Conservation (phyloP, 352 stramenopile genomes). For the Phytopythium helicoides region DNA sequence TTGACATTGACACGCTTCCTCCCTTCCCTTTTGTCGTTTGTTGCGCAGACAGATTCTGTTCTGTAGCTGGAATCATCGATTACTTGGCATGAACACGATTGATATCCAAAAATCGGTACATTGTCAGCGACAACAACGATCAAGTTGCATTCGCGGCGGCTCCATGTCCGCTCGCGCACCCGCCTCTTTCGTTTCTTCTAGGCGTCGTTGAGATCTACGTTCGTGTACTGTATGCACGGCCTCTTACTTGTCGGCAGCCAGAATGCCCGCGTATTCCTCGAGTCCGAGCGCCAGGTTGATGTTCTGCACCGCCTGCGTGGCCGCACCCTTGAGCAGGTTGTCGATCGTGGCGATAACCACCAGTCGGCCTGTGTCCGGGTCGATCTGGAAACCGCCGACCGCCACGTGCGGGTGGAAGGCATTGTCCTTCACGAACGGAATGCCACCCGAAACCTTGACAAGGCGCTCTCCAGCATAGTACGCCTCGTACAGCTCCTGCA, state of each 20-base stretch:
- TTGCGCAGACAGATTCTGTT: no score
- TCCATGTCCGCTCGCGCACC: no score
- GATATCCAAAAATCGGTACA: no score
- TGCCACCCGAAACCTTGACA: conserved; percentile 68
- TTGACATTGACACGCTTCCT: no score
- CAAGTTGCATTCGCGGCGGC: no score
- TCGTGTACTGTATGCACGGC: no score
- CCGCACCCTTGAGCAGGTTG: conserved; percentile 93
- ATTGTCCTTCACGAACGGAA: conserved; percentile 82
- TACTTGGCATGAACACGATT: no score
- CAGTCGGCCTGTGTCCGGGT: conserved; percentile 79
- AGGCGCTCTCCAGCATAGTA: conserved; percentile 86
- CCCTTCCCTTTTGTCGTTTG: no score
- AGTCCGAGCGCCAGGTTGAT: conserved; percentile 93
- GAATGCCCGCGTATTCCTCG: conserved; percentile 81
- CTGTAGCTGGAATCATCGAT: no score
- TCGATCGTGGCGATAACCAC: conserved; percentile 91
- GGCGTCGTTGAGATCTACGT: not conserved
- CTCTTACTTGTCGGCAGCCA: conserved; percentile 7
- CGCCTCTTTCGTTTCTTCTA: conserved; percentile 1
- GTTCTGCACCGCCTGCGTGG: conserved; percentile 93
- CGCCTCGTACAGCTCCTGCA: conserved; percentile 72
- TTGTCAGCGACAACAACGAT: no score
- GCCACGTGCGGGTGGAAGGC: conserved; percentile 69
- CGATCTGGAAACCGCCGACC: conserved; percentile 87